phyloP scores from a whole-genome alignment of 768 basidiomycete genomes.

The Boletus subcaerulescens region DNA sequence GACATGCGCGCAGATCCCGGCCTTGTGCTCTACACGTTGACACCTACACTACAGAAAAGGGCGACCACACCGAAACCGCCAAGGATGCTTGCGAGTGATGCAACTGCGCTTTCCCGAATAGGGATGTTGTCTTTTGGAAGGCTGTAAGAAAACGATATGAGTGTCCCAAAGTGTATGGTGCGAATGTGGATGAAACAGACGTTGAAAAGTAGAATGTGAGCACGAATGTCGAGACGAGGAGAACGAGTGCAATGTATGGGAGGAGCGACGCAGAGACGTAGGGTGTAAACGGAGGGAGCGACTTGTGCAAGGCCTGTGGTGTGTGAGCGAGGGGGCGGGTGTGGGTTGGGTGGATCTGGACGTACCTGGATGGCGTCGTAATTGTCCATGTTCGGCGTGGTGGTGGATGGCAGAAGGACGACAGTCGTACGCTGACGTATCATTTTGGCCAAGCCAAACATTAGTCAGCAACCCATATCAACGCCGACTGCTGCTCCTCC shows the following conservation, averaged over 20 bases:
- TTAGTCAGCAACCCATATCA: slow-evolving; percentile 56
- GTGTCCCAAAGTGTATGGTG: neutral
- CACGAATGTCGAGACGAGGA: slow-evolving; percentile 73
- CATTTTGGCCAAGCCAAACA: slow-evolving; percentile 48
- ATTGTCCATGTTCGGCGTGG: slow-evolving; percentile 43
- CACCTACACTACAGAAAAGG: slow-evolving; percentile 52
- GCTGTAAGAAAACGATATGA: slow-evolving; percentile 39
- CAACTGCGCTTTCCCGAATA: slow-evolving; percentile 66
- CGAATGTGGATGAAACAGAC: slow-evolving; percentile 40
- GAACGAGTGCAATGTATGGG: slow-evolving; percentile 70
- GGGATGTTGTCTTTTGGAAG: slow-evolving; percentile 72
- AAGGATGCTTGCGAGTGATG: slow-evolving; percentile 68
- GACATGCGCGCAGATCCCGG: neutral
- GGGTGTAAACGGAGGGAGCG: slow-evolving; percentile 70
- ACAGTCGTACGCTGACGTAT: slow-evolving; percentile 38
- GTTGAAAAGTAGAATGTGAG: slow-evolving; percentile 91
- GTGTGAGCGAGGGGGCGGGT: neutral
- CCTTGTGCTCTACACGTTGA: slow-evolving; percentile 28
- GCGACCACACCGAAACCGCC: slow-evolving; percentile 92
- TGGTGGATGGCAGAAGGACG: neutral
- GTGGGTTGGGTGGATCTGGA: neutral
- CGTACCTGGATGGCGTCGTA: slow-evolving; percentile 56
- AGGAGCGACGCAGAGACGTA: slow-evolving; percentile 63
- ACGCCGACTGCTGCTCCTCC: slow-evolving; percentile 21
- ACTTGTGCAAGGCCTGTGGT: slow-evolving; percentile 56